Base-by-base conservation (phyloP, 2,329 filamentous ascomycete genomes). In the Monilinia fructigena region DNA sequence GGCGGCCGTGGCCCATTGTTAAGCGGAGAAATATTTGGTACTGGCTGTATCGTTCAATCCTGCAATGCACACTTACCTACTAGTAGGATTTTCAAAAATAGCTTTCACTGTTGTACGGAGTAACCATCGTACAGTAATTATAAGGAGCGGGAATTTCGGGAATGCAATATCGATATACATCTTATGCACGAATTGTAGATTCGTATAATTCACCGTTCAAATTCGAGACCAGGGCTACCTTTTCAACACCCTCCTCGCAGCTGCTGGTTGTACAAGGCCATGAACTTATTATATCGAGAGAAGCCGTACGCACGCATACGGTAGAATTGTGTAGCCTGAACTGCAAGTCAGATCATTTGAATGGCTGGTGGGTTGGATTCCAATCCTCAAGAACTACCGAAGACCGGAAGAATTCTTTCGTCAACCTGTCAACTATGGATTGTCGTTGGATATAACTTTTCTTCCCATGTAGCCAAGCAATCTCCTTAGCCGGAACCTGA, bases 1-100 rank as follows among this genome's bases (percentile, higher is more conserved):
- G 28, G 5, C 31, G 56, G 56, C 56, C 42, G 45, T 35, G 56
- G 12, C 20, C 42, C 26, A 48, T 28, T 60, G 12, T 23, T 20
- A 35, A 48, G 56, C 56, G 56, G 56, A 60, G 56, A 60, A 60
- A 59, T 58, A 45, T n/a, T 47, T 58, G 28, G 55, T 31, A 28
- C 28, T 28, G 28, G 4, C 28, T 28, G 28, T 28, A 31, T 58
- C 40, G 31, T 47, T 26, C 40, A 47, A 45, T 59, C 55, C 40
- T 58, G 55, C 11, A n/a, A 16, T 18, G 16, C 35, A 20, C 12
- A 14, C 38, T 35, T 35, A 35, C 31, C 7, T 35, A 35, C 31
- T 28, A 35, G 31, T 35, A 35, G 31, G 3, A 35, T 28, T 59
- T 59, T 23, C 28, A 59, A 59, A 59, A 59, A 48, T 59, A 59